phyloP scores from a whole-genome alignment of 2,329 filamentous ascomycete genomes.

The Xylariomycetidae sp. region DNA sequence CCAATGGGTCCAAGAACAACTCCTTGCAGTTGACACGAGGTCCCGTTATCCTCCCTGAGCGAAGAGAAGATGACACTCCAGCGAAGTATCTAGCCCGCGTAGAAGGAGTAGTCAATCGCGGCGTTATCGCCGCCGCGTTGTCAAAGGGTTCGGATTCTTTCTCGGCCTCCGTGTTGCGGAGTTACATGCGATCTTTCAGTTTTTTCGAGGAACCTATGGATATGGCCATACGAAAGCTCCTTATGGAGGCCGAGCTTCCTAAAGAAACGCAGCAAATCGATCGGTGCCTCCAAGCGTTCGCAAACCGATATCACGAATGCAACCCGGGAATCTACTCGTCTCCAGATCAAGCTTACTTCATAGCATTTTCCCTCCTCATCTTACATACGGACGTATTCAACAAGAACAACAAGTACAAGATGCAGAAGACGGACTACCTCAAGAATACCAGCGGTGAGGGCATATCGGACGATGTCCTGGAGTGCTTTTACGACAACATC shows the following conservation, averaged over 20 bases:
- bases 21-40: conserved; percentile 74
- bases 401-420: conserved; percentile 99
- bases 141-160: conserved; percentile 85
- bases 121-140: conserved; percentile 76
- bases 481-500: conserved; percentile 98
- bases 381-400: conserved; percentile 99
- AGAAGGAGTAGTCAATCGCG: conserved; percentile 72
- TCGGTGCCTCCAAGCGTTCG: conserved; percentile 86
- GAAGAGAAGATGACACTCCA: conserved; percentile 81
- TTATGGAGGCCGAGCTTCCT: conserved; percentile 94
- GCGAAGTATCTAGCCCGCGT: conserved; percentile 82
- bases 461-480: conserved; percentile 87
- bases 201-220: conserved; percentile 98
- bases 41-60: conserved; percentile 64
- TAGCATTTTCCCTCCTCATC: conserved; percentile 93
- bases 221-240: conserved; percentile 89
- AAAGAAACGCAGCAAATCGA: conserved; percentile 99
- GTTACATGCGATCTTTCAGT: conserved; percentile 90
- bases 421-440: conserved; percentile 92
- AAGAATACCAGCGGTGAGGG: conserved; percentile 91
- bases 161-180: conserved; percentile 74
- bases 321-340: conserved; percentile 92
- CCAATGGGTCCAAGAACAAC: conserved; percentile 70
- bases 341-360: conserved; percentile 95
- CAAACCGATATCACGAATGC: conserved; percentile 95